Conservation (phyloP, 495 filamentous ascomycete species). For the Daldinia concentrica region DNA sequence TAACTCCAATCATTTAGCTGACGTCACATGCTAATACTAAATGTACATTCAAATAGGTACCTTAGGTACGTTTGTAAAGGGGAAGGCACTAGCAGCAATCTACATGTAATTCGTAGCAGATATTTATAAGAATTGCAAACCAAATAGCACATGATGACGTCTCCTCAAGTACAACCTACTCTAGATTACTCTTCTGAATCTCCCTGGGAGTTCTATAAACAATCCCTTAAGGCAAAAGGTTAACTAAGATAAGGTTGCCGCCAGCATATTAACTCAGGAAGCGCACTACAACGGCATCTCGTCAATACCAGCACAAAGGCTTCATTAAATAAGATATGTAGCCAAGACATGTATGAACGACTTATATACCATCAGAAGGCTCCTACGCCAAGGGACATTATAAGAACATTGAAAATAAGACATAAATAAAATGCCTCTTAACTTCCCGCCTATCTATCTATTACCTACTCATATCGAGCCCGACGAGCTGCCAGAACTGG, state of each 20-base stretch:
- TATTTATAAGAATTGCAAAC: background rate
- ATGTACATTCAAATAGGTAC: background rate
- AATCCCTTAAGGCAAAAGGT: background rate
- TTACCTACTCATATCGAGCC: constrained; percentile 73
- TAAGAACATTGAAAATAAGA: constrained; percentile 5
- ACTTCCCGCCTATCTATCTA: constrained; percentile 77
- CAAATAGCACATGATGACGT: background rate
- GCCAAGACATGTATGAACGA: constrained; percentile 2
- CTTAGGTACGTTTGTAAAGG: background rate
- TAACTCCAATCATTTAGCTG: background rate
- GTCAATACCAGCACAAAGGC: background rate
- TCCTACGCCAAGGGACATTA: background rate
- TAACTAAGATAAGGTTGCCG: background rate
- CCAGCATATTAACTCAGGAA: background rate
- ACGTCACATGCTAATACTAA: constrained; percentile 8
- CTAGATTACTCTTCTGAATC: background rate
- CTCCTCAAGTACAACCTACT: background rate
- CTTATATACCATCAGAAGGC: background rate
- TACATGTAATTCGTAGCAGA: too few species aligned
- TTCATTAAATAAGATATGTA: background rate
- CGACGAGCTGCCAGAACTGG: constrained; percentile 67
- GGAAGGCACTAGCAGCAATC: background rate
- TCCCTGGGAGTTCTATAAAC: background rate
- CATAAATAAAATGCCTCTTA: constrained; percentile 29
- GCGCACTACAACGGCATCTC: background rate